These are phyloP conservation scores for Cladophialophora exuberans DNA, from an alignment of 2,329 filamentous ascomycete species.

Conservation along the genomic window DNA sequence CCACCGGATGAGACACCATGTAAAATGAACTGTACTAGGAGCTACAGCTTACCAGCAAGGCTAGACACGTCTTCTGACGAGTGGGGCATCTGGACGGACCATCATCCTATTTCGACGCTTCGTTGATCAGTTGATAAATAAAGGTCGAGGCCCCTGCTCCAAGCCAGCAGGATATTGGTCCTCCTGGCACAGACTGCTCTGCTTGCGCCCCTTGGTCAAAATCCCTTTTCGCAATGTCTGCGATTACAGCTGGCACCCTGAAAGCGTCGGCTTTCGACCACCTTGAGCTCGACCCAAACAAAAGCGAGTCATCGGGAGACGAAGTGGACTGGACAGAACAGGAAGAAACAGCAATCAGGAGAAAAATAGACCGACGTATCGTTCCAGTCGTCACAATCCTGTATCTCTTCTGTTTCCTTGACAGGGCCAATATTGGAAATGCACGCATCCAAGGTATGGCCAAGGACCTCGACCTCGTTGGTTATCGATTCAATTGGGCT, in stretches of 20 bases:
- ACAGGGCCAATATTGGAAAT: conserved; percentile 30
- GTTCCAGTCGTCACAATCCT: conserved; percentile 28
- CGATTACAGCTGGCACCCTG: conserved; percentile 5
- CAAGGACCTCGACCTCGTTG: conserved; percentile 52
- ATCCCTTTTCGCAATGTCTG: background rate
- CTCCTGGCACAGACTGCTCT: background rate
- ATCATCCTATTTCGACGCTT: background rate
- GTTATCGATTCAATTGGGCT: conserved; percentile 45
- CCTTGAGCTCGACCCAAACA: conserved; percentile 19
- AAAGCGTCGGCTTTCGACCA: conserved; percentile 18
- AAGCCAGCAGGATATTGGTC: background rate
- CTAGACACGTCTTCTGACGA: background rate
- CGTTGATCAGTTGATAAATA: background rate
- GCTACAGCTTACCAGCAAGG: background rate
- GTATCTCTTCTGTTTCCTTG: conserved; percentile 30
- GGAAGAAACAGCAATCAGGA: conserved; percentile 27
- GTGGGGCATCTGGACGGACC: background rate
- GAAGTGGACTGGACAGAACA: conserved; percentile 30
- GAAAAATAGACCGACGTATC: conserved; percentile 29
- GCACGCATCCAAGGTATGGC: conserved; percentile 45
- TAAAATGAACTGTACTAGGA: background rate
- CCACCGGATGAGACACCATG: conserved; percentile 5
- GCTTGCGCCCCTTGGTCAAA: background rate
- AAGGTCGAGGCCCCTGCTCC: background rate
- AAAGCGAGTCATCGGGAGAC: conserved; percentile 15